Evolutionary conservation across 2,329 filamentous ascomycete species (phyloP), one percentile per base, ranked within the genome.

Genomic region (Scleromitrula shiraiana): DNA sequence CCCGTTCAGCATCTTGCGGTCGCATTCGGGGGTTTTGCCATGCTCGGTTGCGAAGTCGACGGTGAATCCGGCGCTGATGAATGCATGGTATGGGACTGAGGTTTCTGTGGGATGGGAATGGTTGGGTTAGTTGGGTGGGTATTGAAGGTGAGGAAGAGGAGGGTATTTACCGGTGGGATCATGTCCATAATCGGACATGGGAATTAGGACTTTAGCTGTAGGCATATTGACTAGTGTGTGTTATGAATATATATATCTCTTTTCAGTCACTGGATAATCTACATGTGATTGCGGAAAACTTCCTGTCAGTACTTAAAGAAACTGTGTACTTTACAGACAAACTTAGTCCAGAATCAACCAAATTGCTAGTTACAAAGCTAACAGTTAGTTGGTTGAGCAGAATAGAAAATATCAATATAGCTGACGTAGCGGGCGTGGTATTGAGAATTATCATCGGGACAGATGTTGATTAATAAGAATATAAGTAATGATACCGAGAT

Each of bases 161-260:
- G 14, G 12, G 23, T 15, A 42, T 53, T 32, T 53, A 76, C 74
- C 73, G 37, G 74, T 76, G 2, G 74, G 75, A 53, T 77, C 74
- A 55, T 77, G 72, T 36, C 73, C 74, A 52, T 76, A 76, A 55
- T 77, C 73, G 35, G 73, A 68, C 72, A 77, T 76, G 45, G 74
- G 55, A 36, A 76, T 68, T 32, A 74, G 56, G 20, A 68, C 68
- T 52, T 70, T 72, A 2, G 22, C 9, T 7, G 9, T 4, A 19
- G 41, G 19, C 41, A 43, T 43, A 7, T 17, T 43, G 15, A 24
- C 2, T 22, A 17, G n/a, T 12, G 14, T 3, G 17, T 33, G 5
- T n/a, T n/a, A 1, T 15, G 5, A 7, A 17, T 33, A 17, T 5
- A 15, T 6, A 33, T 2, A 2, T 33, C 12, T 8, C n/a, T n/a